phyloP scores from a whole-genome alignment of 1,139 yeast species.

The Lodderomyces orthopsilosis region DNA sequence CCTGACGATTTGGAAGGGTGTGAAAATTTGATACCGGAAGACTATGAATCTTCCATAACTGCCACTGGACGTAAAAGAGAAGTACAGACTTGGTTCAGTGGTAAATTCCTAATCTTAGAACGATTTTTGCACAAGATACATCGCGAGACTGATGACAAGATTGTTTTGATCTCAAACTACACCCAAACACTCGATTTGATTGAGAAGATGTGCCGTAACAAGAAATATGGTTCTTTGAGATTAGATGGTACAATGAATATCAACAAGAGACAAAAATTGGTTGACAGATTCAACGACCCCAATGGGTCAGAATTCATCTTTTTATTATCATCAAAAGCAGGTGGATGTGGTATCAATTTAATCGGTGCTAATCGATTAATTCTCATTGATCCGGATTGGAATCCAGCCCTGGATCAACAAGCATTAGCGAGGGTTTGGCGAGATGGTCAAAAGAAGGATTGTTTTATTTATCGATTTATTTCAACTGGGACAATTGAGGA shows the following conservation, averaged over 20 bases:
- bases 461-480: constrained; percentile 90
- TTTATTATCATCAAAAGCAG: constrained; percentile 90
- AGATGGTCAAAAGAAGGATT: constrained; percentile 97
- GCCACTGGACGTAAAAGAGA: constrained; percentile 44
- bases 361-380: constrained; percentile 94
- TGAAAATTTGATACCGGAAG: constrained; percentile 67
- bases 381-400: constrained; percentile 96
- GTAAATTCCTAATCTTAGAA: constrained; percentile 63
- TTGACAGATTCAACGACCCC: constrained; percentile 88
- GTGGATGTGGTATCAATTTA: constrained; percentile 97
- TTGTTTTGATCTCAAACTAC: constrained; percentile 89
- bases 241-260: constrained; percentile 92
- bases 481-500: constrained; percentile 96
- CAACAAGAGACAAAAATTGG: constrained; percentile 89
- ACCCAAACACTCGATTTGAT: constrained; percentile 91
- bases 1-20: constrained; percentile 77
- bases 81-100: constrained; percentile 59
- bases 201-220: constrained; percentile 76
- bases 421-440: constrained; percentile 98
- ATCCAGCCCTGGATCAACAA: constrained; percentile 98
- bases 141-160: constrained; percentile 85
- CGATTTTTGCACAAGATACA: constrained; percentile 76
- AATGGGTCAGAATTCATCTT: constrained; percentile 86
- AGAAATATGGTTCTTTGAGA: constrained; percentile 74
- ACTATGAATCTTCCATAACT: constrained; percentile 47